phyloP scores from a whole-genome alignment of 179 eudicot genomes.

The Silene coronaria region DNA sequence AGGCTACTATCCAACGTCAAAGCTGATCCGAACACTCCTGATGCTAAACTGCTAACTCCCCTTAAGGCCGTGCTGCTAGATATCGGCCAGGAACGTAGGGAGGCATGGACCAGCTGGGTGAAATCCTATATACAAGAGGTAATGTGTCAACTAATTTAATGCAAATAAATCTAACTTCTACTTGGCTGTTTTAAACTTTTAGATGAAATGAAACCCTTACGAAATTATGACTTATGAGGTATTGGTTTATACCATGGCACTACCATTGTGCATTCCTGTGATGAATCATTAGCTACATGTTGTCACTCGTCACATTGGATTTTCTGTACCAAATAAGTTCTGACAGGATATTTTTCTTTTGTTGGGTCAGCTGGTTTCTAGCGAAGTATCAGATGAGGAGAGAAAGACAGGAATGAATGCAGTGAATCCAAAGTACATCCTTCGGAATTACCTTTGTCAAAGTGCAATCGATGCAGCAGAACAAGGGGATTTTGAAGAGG shows the following conservation, averaged over 20 bases:
- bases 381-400: constrained; percentile 65
- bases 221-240: background rate
- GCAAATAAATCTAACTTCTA: constrained; percentile 4
- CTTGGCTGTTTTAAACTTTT: background rate
- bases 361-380: constrained; percentile 48
- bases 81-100: constrained; percentile 93
- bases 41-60: constrained; percentile 58
- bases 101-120: constrained; percentile 97
- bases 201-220: background rate
- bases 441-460: constrained; percentile 90
- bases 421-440: constrained; percentile 84
- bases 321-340: background rate
- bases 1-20: constrained; percentile 80
- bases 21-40: constrained; percentile 72
- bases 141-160: constrained; percentile 2
- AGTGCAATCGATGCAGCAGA: constrained; percentile 92
- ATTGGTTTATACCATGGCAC: background rate
- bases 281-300: background rate
- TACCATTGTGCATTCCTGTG: background rate
- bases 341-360: background rate
- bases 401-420: constrained; percentile 78
- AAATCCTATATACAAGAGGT: constrained; percentile 83
- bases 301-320: background rate
- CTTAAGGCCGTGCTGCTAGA: constrained; percentile 86
- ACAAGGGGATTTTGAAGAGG: constrained; percentile 83